Evolutionary conservation across 139 green algal species (phyloP), one percentile per base, ranked within the genome.

Genomic region (Chlamydomonas schloesseri): DNA sequence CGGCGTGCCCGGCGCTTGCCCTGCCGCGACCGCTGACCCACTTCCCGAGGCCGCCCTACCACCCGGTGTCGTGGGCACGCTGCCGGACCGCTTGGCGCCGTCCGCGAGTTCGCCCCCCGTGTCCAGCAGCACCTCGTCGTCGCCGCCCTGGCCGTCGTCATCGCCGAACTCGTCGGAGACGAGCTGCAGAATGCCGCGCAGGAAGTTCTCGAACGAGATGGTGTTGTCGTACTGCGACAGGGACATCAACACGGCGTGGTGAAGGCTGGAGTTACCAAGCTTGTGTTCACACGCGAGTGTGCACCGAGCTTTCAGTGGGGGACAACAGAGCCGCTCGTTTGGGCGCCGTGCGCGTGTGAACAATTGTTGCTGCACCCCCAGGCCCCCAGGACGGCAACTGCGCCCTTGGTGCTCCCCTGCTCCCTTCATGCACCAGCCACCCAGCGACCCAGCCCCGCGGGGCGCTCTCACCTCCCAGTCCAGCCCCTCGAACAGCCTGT

Each of bases 121-220:
- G 69, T 0, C 29, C 50, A 47, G 21, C 47, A 9, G 14, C 29
- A 47, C 73, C 29, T 80, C 79, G 0, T 68, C 79, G 2, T 67
- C 50, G 3, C 53, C 69, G 34, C n/a, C 37, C 65, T 67, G 50
- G 15, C 53, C 69, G 34, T 46, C 62, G 46, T 67, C 47, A 31
- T 86, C 80, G 2, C 80, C 80, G 34, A 78, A 86, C 68, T 86
- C 80, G 31, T 86, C 80, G 14, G 72, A 28, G 2, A 77, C 50
- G 11, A 86, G 67, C 68, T 78, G 67, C 31, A 86, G 33, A 33
- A 86, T 86, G 53, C 80, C 80, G 42, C 80, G 80, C 36, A 86
- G 80, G 69, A 86, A 86, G 67, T 78, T 78, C 68, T 86, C 80
- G 26, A 86, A 86, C 3, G 68, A 47, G 31, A 86, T 86, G 10